Conservation (phyloP, 1,284 basidiomycete species). For the Microbotryum scabiosae region DNA sequence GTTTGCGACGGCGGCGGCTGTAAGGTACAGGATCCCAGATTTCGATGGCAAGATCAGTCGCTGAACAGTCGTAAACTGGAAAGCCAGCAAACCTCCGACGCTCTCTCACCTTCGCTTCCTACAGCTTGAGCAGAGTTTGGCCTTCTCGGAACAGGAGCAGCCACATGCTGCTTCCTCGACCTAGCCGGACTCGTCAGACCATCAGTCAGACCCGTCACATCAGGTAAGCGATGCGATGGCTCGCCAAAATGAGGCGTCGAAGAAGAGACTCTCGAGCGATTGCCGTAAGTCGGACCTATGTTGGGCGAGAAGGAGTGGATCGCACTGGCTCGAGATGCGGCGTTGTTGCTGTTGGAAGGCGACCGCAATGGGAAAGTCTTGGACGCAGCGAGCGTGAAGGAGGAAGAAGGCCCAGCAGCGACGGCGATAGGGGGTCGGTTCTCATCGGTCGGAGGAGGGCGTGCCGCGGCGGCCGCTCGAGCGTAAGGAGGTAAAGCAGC, state of each 20-base stretch:
- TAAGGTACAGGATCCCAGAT: no score
- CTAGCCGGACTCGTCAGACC: slow-evolving; percentile 21
- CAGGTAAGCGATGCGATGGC: slow-evolving; percentile 18
- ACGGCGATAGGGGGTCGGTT: neutral
- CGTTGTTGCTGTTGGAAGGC: neutral
- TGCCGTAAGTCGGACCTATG: neutral
- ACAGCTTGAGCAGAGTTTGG: neutral
- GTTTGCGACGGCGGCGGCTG: no score
- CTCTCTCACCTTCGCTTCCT: neutral
- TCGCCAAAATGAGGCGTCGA: neutral
- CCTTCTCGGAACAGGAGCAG: slow-evolving; percentile 4
- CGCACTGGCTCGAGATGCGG: neutral
- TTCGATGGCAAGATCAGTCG: no score
- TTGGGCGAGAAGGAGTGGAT: neutral
- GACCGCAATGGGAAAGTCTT: no score
- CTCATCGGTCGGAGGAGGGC: neutral
- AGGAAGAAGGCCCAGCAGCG: neutral
- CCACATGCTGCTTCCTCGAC: neutral
- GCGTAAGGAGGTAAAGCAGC: neutral
- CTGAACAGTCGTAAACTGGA: no score
- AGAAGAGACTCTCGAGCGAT: neutral
- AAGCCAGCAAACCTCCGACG: neutral
- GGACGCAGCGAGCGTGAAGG: no score
- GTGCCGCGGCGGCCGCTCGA: neutral
- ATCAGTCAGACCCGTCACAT: slow-evolving; percentile 34